phyloP scores from a whole-genome alignment of 768 basidiomycete species.

The Punctularia strigosozonata region DNA sequence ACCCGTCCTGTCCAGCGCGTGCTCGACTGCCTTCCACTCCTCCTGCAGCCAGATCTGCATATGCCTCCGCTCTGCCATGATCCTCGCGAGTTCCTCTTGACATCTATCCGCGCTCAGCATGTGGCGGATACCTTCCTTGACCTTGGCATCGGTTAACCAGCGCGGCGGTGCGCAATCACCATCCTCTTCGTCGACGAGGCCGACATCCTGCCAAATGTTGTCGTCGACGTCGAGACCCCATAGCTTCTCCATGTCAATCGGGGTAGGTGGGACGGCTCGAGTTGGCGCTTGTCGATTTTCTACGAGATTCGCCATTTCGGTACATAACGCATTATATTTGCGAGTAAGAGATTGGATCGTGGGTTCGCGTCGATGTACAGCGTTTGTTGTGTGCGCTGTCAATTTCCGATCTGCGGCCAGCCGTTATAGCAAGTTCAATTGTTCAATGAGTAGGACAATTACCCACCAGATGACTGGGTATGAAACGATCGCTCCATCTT shows the following conservation, averaged over 20 bases:
- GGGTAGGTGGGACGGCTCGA: conserved; percentile 12
- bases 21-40: too few species aligned
- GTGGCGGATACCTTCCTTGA: conserved; percentile 8
- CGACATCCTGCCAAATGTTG: conserved; percentile 23
- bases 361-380: conserved; percentile 16
- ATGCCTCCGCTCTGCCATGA: conserved; percentile 9
- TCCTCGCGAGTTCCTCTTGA: conserved; percentile 13
- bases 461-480: conserved; percentile 12
- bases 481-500: conserved; percentile 7
- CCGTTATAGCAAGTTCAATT: background rate
- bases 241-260: conserved; percentile 12
- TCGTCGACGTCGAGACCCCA: conserved; percentile 25
- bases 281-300: conserved; percentile 11
- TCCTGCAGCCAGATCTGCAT: conserved; percentile 17
- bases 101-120: conserved; percentile 14
- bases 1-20: too few species aligned
- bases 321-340: conserved; percentile 19
- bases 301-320: conserved; percentile 12
- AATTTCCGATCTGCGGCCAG: conserved; percentile 14
- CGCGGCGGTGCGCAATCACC: conserved; percentile 2
- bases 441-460: background rate
- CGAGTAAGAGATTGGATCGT: conserved; percentile 13
- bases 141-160: conserved; percentile 11
- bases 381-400: conserved; percentile 15
- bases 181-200: conserved; percentile 13